Percentiles rank a stretch among this genome's conserved stretches.
Conservation (phyloP, 495 filamentous ascomycete genomes). For the Aspergillus diversus region DNA sequence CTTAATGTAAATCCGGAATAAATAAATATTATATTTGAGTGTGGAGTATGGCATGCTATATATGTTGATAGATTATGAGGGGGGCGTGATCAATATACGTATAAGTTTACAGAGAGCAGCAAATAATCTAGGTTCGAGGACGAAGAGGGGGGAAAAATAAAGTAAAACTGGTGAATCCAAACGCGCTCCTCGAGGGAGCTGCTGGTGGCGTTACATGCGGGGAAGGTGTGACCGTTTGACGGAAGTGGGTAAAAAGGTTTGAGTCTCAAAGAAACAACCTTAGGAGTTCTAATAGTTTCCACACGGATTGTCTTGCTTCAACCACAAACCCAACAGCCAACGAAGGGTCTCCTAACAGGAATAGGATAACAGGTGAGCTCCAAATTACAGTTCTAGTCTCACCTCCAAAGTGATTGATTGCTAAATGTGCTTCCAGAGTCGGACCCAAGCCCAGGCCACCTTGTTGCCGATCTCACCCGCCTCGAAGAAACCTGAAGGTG, state of each 20-base stretch:
- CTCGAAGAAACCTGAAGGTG: conserved; percentile 1
- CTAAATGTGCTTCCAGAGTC: neutral
- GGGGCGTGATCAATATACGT: too few species aligned
- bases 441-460: neutral
- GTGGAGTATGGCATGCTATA: too few species aligned
- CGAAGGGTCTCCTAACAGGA: neutral
- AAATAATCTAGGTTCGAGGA: neutral
- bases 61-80: too few species aligned
- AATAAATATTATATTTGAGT: too few species aligned
- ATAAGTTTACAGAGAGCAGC: too few species aligned
- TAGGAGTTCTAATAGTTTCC: neutral
- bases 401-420: neutral
- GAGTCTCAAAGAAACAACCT: neutral
- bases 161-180: neutral
- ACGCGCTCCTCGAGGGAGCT: neutral
- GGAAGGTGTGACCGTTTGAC: neutral
- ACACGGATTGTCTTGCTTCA: neutral
- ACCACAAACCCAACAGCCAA: neutral
- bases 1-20: too few species aligned
- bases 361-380: neutral
- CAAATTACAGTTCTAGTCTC: neutral
- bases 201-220: neutral
- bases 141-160: neutral
- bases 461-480: conserved; percentile 9
- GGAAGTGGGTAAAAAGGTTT: neutral